Conservation (phyloP, 371 early-diverging fungal genomes). For the Apophysomyces elegans region DNA sequence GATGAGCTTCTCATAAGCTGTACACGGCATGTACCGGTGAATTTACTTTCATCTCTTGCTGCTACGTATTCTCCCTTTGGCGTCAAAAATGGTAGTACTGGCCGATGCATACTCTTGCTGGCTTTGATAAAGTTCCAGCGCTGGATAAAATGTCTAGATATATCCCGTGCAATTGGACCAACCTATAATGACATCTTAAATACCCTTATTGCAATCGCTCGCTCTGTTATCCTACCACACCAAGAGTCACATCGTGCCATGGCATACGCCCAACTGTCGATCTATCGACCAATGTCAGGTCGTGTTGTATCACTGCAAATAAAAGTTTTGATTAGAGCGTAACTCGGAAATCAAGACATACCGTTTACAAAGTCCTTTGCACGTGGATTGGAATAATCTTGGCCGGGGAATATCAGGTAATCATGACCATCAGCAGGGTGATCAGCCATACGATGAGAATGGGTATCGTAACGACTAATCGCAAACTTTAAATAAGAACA, state of each 20-base stretch:
- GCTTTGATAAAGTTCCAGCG: conserved; percentile 90
- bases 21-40: conserved; percentile 68
- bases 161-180: conserved; percentile 82
- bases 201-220: no score
- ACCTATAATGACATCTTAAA: conserved; percentile 25
- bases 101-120: conserved; percentile 66
- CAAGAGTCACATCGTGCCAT: conserved; percentile 94
- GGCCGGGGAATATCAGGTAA: conserved; percentile 74
- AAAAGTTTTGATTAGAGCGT: not conserved
- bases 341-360: conserved; percentile 21
- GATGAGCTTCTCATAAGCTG: conserved; percentile 74
- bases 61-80: conserved; percentile 84
- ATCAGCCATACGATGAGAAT: conserved; percentile 81
- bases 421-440: conserved; percentile 54
- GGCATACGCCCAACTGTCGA: conserved; percentile 82
- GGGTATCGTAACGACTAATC: conserved; percentile 81
- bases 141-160: conserved; percentile 89
- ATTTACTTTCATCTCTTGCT: conserved; percentile 69
- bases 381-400: conserved; percentile 94
- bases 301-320: conserved; percentile 53
- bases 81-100: conserved; percentile 71
- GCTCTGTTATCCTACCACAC: conserved; percentile 45
- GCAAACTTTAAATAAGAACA: not conserved
- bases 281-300: conserved; percentile 63
- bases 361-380: conserved; percentile 86